Evolutionary conservation across 2,329 filamentous ascomycete species (phyloP).

Genomic region (Sporothrix schenckii): DNA sequence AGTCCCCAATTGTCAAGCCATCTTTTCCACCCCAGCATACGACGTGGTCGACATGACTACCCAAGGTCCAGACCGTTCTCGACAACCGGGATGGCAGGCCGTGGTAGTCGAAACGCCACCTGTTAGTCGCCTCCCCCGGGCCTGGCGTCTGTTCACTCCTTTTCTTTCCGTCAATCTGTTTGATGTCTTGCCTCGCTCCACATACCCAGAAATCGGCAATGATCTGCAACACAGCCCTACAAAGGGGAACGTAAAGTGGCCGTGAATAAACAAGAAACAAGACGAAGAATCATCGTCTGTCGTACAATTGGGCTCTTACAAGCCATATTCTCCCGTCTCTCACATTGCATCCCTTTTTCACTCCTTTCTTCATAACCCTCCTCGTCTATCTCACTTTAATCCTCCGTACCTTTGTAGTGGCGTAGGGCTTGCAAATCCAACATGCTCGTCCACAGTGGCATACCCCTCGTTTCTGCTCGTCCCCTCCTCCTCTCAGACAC

Average conservation of each 20-base stretch:
- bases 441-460: neutral
- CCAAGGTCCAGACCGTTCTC: neutral
- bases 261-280: neutral
- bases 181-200: slow-evolving; percentile 12
- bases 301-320: neutral
- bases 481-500: neutral
- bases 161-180: neutral
- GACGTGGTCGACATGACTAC: neutral
- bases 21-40: neutral
- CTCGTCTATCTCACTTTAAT: neutral
- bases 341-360: neutral
- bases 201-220: neutral
- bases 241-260: neutral
- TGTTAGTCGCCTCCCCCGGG: slow-evolving; percentile 10
- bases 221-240: slow-evolving; percentile 14
- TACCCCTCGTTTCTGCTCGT: neutral
- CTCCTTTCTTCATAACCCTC: neutral
- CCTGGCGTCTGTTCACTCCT: neutral
- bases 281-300: neutral
- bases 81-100: too few species aligned
- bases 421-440: slow-evolving; percentile 3
- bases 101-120: neutral
- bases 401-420: neutral
- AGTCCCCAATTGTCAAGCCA: neutral
- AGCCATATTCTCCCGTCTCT: neutral